Percentiles rank a stretch among this genome's conserved stretches.
Evolutionary conservation across 2,329 filamentous ascomycete species (phyloP).

Genomic region (Monilinia fructicola): DNA sequence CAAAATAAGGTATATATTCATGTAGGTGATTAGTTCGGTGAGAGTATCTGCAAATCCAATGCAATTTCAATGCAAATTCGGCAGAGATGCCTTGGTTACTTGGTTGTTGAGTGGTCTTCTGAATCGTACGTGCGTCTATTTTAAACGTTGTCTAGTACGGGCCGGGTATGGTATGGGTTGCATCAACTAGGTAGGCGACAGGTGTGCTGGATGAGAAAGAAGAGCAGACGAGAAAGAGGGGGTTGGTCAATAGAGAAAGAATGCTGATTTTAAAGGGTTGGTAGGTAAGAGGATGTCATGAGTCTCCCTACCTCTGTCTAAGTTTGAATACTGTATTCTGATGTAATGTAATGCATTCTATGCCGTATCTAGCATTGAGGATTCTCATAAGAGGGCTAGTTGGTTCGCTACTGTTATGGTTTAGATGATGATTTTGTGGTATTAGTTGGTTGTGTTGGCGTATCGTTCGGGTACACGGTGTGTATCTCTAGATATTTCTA

Average conservation of each 20-base stretch:
- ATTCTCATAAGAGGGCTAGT: not conserved
- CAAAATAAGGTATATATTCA: constrained; percentile 1
- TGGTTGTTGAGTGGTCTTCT: constrained; percentile 9
- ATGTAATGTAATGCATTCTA: not conserved
- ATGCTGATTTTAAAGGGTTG: no score
- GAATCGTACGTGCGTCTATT: not conserved
- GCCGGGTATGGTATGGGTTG: not conserved
- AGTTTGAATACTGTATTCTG: not conserved
- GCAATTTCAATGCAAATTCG: not conserved
- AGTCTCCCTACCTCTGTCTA: not conserved
- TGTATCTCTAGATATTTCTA: not conserved
- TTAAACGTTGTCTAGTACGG: no score
- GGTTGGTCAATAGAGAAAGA: not conserved
- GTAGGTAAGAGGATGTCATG: not conserved
- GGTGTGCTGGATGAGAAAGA: not conserved
- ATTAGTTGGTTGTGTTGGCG: not conserved
- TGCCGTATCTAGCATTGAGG: not conserved
- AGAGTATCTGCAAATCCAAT: no score
- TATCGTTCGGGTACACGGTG: not conserved
- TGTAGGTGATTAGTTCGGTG: not conserved
- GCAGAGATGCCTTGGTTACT: not conserved
- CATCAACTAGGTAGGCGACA: not conserved
- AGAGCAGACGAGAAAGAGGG: not conserved
- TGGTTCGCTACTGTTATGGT: not conserved
- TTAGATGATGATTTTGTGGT: not conserved